phyloP scores from a whole-genome alignment of 2,329 filamentous ascomycete genomes.

The Myriosclerotinia curreyana region DNA sequence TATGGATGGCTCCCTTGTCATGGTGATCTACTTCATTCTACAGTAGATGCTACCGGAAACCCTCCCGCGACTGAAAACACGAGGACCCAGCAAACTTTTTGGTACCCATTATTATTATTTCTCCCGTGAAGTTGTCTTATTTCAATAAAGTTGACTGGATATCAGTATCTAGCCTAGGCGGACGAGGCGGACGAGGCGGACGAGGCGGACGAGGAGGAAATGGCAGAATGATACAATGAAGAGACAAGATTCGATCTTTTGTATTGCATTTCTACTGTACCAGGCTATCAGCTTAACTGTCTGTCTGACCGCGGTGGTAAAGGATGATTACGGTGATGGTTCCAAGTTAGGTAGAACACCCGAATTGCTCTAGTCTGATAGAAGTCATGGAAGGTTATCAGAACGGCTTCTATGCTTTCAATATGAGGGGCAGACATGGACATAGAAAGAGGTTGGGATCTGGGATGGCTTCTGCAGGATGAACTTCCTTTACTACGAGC shows the following conservation, averaged over 20 bases:
- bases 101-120: conserved; percentile 15
- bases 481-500: not conserved
- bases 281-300: too few species aligned
- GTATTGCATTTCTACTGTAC: conserved; percentile 3
- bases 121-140: conserved; percentile 18
- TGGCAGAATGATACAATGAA: conserved; percentile 7
- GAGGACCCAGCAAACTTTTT: conserved; percentile 17
- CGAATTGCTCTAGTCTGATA: conserved; percentile 5
- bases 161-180: not conserved
- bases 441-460: conserved; percentile 5
- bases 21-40: conserved; percentile 18
- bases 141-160: conserved; percentile 13
- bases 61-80: conserved; percentile 20
- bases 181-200: conserved; percentile 16
- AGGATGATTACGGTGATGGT: conserved; percentile 12
- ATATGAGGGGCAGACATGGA: conserved; percentile 12
- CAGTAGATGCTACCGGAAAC: conserved; percentile 23
- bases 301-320: conserved; percentile 18
- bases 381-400: conserved; percentile 21
- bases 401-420: conserved; percentile 12
- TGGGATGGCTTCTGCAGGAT: conserved; percentile 13
- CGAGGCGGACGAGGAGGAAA: conserved; percentile 20
- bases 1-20: conserved; percentile 15
- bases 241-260: conserved; percentile 1
- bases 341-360: conserved; percentile 11